Evolutionary conservation across 176 grass and related monocot genomes (phyloP).

Genomic region (Thalia dealbata): DNA sequence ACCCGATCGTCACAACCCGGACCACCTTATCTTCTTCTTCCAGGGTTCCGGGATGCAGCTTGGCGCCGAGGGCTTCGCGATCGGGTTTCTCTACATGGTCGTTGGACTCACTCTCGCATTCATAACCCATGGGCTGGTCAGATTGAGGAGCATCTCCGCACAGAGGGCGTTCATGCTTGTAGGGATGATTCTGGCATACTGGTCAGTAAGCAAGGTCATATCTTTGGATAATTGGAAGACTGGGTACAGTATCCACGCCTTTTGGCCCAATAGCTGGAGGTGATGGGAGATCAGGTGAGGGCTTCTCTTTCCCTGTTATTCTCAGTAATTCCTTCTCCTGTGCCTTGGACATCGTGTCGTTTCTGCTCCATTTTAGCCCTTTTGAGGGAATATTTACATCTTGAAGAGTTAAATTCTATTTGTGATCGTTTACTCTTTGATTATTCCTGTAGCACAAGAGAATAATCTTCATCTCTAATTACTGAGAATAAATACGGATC

Average conservation of each 20-base stretch:
- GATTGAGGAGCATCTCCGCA: constrained; percentile 34
- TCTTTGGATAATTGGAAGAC: constrained; percentile 98
- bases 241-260: constrained; percentile 82
- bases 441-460: too few relatives aligned
- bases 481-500: too few relatives aligned
- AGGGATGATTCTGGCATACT: constrained; percentile 47
- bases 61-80: constrained; percentile 72
- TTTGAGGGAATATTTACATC: too few relatives aligned
- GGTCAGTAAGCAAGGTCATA: constrained; percentile 82
- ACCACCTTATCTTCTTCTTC: constrained; percentile 81
- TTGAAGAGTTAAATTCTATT: too few relatives aligned
- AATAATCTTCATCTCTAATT: too few relatives aligned
- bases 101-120: constrained; percentile 69
- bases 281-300: constrained; percentile 16
- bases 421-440: too few relatives aligned
- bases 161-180: constrained; percentile 67
- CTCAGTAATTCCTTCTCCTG: background rate
- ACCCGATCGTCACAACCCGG: constrained; percentile 53
- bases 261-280: constrained; percentile 84
- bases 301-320: background rate
- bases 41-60: constrained; percentile 92
- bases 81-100: constrained; percentile 77
- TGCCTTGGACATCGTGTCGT: too few relatives aligned
- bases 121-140: constrained; percentile 55
- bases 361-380: background rate